Evolutionary conservation across 495 filamentous ascomycete species (phyloP), one percentile per base, ranked within the genome.

Genomic region (Halenospora varia): DNA sequence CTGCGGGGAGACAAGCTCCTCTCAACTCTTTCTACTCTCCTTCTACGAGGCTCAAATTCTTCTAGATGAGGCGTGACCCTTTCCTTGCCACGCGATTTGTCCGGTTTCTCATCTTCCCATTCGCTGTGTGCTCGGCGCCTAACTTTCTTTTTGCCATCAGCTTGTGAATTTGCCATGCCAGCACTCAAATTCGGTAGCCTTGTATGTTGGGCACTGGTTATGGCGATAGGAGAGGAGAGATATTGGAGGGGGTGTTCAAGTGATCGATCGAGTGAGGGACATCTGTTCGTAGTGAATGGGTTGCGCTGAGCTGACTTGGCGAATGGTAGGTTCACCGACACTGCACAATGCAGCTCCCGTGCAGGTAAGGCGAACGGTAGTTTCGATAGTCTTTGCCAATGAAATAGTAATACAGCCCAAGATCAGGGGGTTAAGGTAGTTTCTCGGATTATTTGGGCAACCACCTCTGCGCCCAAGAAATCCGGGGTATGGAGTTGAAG

Each of bases 1-100:
- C 51, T 56, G 48, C 39, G 29, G 10, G 44, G 40, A 23, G 41
- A 45, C 18, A 52, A 51, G 49, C 48, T 24, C 23, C 25, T 19
- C 39, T 62, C 63, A 47, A 61, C 57, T 49, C 53, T 63, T 61
- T 66, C 60, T 62, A 62, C 17, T 56, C 63, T 46, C 15, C 20
- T 41, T 51, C 60, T 60, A 11, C 60, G 60, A 23, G 51, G 20
- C 19, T 61, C 57, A 42, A 46, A 53, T 41, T 39, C 26, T 24
- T 59, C 55, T 19, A 35, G 51, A 22, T 63, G 53, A 10, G 25
- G 54, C 56, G 55, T 54, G 55, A 62, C 48, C 51, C n/a, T 45
- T 18, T 56, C 52, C 22, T 51, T 47, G 52, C 60, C 54, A 62
- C 63, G 53, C 53, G 53, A 62, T 56, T 57, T 39, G 55, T 22